Evolutionary conservation across 495 filamentous ascomycete species (phyloP).

Genomic region (Viridothelium virens): DNA sequence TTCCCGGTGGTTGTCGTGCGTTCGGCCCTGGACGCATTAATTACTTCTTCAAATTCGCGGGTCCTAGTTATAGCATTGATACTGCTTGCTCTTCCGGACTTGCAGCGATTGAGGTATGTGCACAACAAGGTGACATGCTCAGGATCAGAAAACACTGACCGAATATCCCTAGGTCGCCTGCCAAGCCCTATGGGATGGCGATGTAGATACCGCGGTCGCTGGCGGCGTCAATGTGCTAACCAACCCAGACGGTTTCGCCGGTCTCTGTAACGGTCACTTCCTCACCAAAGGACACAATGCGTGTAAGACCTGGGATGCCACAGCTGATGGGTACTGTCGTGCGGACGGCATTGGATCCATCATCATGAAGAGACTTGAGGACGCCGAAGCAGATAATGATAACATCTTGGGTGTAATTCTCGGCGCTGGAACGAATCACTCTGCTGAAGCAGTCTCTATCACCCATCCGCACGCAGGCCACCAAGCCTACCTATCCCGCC

Average conservation of each 20-base stretch:
- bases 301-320: slow-evolving; percentile 39
- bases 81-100: slow-evolving; percentile 38
- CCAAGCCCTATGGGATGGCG: slow-evolving; percentile 33
- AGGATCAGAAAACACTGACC: too few relatives aligned
- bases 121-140: too few relatives aligned
- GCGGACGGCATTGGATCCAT: slow-evolving; percentile 35
- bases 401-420: slow-evolving; percentile 31
- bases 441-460: slow-evolving; percentile 33
- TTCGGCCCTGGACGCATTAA: slow-evolving; percentile 34
- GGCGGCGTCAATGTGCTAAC: slow-evolving; percentile 38
- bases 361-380: slow-evolving; percentile 34
- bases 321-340: slow-evolving; percentile 39
- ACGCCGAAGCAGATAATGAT: slow-evolving; percentile 34
- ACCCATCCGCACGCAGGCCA: slow-evolving; percentile 32
- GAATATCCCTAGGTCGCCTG: slow-evolving; percentile 27
- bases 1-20: slow-evolving; percentile 31
- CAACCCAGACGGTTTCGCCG: slow-evolving; percentile 32
- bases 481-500: slow-evolving; percentile 25
- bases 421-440: slow-evolving; percentile 32
- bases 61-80: slow-evolving; percentile 30
- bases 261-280: slow-evolving; percentile 34
- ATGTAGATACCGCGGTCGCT: slow-evolving; percentile 37
- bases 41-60: slow-evolving; percentile 23
- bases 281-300: slow-evolving; percentile 33
- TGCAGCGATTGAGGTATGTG: slow-evolving; percentile 25